Evolutionary conservation across 192 early-diverging fungal species (phyloP).

Genomic region (Rhizoclosmatium globosum): DNA sequence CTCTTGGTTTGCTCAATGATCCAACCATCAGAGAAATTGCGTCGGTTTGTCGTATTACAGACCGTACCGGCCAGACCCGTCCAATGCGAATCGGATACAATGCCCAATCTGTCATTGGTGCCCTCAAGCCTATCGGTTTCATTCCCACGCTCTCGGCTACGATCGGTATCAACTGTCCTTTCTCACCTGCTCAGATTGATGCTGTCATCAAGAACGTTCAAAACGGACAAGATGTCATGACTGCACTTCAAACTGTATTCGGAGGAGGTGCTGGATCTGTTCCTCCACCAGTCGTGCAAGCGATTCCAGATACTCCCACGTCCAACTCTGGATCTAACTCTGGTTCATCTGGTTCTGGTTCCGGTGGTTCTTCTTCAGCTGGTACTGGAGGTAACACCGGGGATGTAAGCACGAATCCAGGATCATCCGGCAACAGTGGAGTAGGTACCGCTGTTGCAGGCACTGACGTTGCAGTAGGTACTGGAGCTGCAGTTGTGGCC

Average conservation of each 20-base stretch:
- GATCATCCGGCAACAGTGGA: background rate
- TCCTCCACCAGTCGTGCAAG: background rate
- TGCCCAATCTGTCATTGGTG: background rate
- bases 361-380: background rate
- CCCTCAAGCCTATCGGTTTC: slow-evolving; percentile 6
- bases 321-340: background rate
- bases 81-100: slow-evolving; percentile 31
- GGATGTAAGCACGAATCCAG: background rate
- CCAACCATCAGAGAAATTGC: slow-evolving; percentile 30
- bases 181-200: slow-evolving; percentile 8
- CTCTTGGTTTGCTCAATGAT: slow-evolving; percentile 29
- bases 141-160: slow-evolving; percentile 4
- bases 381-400: background rate
- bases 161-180: slow-evolving; percentile 32
- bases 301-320: background rate
- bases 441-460: background rate
- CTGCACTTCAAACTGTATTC: background rate
- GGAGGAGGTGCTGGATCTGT: background rate
- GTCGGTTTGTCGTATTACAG: slow-evolving; percentile 23
- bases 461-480: background rate
- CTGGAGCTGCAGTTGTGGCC: background rate
- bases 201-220: slow-evolving; percentile 20
- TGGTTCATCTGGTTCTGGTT: background rate
- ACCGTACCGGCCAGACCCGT: background rate
- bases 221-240: background rate